A percentile compares a stretch with the other conserved stretches of the same genome.
Evolutionary conservation across 768 basidiomycete species (phyloP).

Genomic region (Mycena olivaceomarginata): DNA sequence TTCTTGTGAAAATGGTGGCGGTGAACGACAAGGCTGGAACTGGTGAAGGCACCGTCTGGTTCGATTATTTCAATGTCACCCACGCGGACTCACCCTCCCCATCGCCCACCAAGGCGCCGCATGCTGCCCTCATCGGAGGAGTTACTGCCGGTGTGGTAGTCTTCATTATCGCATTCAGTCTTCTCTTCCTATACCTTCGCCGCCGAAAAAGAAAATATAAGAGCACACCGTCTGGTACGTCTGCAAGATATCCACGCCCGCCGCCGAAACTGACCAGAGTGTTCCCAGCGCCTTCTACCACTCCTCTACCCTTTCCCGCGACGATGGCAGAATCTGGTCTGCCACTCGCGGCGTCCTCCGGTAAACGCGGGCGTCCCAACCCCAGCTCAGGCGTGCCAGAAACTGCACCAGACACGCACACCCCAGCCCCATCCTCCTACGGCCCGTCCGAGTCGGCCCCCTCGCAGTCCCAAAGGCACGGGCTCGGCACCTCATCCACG

Average conservation of each 20-base stretch:
- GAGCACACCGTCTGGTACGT: not conserved
- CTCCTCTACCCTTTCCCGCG: not conserved
- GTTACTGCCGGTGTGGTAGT: not conserved
- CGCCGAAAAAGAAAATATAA: not conserved
- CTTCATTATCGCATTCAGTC: not conserved
- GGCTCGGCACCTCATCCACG: not conserved
- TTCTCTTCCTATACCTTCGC: not conserved
- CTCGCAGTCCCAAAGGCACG: not conserved
- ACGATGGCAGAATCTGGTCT: not conserved
- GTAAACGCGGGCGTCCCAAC: not conserved
- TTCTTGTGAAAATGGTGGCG: not conserved
- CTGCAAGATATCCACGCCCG: not conserved
- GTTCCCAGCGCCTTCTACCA: not conserved
- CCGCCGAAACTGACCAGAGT: not conserved
- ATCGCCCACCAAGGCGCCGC: not conserved
- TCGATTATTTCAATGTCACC: not conserved
- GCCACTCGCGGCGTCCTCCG: not conserved
- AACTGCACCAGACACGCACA: not conserved
- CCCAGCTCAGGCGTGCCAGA: not conserved
- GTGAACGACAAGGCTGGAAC: not conserved
- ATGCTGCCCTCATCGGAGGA: not conserved
- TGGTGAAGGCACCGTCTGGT: not conserved
- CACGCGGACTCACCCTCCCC: not conserved
- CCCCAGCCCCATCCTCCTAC: not conserved
- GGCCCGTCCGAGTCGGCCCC: not conserved